Base-by-base conservation (phyloP, 768 basidiomycete genomes). In the Boletellus emodensis region DNA sequence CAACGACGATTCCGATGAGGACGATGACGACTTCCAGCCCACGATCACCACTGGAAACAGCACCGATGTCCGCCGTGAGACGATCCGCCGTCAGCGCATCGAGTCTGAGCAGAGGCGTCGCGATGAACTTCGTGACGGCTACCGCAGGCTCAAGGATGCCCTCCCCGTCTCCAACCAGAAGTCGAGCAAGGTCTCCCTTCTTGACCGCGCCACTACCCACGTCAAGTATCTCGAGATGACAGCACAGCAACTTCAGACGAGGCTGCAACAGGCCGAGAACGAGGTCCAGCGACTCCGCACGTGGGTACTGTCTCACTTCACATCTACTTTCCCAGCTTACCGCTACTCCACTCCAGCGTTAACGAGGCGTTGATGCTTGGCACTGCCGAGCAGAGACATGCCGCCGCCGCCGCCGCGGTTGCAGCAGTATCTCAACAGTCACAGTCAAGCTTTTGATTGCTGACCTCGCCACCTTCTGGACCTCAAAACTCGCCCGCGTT, bases 81-180 rank as follows among this genome's bases (percentile, higher is more conserved):
- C 89, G 49, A 89, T 93, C 61, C 88, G 90, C 66, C 83, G 84
- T 66, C 90, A 92, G 75, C 88, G 90, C 71, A 93, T 93, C 74
- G 90, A 93, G 77, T 91, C 90, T 22, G 90, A 93, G 75, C 89
- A 94, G 76, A 78, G 91, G 58, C 81, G 93, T 59, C 83, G 93
- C 35, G 91, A 94, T 61, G 93, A 95, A 72, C 87, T 95, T 65
- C 78, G 93, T 49, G 92, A 95, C 50, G 92, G 90, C 53, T 95
- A 94, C 72, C 82, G 85, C 60, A 81, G 87, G 51, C 84, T 95
- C 73, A 92, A 91, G 81, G 87, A 91, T 61, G 86, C 85, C 49
- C 84, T 95, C 60, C 93, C 93, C 26, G 77, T 85, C 52, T 88
- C 86, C 41, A 93, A 91, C 75, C 90, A 94, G 78, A 90, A 93